Evolutionary conservation across 305 asterid genomes (phyloP).

Genomic region (Fraxinus xanthoxyloides): DNA sequence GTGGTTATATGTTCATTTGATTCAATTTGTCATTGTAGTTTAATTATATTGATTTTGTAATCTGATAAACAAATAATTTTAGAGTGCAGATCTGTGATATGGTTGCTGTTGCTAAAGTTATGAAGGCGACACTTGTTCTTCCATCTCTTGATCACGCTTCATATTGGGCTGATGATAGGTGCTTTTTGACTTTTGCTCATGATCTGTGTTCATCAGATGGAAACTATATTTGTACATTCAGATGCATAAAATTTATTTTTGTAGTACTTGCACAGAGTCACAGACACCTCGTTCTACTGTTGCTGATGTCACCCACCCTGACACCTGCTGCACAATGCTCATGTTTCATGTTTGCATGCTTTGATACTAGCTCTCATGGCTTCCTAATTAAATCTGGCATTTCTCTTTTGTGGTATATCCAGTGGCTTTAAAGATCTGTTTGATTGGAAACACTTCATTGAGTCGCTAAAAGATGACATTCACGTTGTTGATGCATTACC

Average conservation of each 20-base stretch:
- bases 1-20: constrained; percentile 37
- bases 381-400: constrained; percentile 16
- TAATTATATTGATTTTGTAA: constrained; percentile 24
- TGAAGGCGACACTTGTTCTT: constrained; percentile 91
- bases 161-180: constrained; percentile 98
- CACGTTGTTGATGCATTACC: constrained; percentile 76
- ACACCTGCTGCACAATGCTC: not conserved
- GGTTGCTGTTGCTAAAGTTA: constrained; percentile 92
- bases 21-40: constrained; percentile 13
- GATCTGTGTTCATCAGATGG: not conserved
- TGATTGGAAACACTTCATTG: constrained; percentile 90
- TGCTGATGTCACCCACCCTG: not conserved
- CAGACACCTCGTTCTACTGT: not conserved
- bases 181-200: constrained; percentile 21
- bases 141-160: constrained; percentile 96
- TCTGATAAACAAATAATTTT: constrained; percentile 60
- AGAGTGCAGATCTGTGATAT: constrained; percentile 99
- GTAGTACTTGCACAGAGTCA: not conserved
- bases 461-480: constrained; percentile 72
- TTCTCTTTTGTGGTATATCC: constrained; percentile 26
- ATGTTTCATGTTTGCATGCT: constrained; percentile 2
- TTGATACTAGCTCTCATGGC: constrained; percentile 1
- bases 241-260: not conserved
- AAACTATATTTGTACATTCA: not conserved
- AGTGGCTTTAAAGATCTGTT: constrained; percentile 98